These are phyloP conservation scores for Tricholoma hemisulphureum DNA, from an alignment of 768 basidiomycete species.

Conservation along the genomic window DNA sequence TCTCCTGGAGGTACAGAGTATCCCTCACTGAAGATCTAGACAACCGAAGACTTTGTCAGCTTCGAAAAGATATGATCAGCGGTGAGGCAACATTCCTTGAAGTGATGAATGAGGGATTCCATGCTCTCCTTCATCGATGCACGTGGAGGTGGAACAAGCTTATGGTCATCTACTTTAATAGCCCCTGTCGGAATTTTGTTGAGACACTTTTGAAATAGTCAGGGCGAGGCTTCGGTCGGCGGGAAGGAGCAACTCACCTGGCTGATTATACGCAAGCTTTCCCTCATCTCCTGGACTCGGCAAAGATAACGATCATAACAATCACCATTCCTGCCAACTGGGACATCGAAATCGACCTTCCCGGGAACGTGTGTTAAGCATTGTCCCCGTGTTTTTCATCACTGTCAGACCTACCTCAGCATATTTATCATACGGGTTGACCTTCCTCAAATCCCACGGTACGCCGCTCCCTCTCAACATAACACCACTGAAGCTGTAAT, in stretches of 20 bases:
- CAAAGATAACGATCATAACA: constrained; percentile 98
- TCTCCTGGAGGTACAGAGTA: constrained; percentile 95
- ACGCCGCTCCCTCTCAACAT: constrained; percentile 95
- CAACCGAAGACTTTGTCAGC: not conserved
- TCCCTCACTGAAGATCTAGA: constrained; percentile 90
- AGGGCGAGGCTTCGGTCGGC: not conserved
- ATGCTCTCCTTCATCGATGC: constrained; percentile 99
- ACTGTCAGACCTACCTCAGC: constrained; percentile 56
- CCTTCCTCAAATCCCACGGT: constrained; percentile 92
- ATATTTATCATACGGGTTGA: constrained; percentile 94
- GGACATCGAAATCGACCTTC: constrained; percentile 94
- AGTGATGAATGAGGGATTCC: constrained; percentile 97
- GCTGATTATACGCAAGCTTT: constrained; percentile 84
- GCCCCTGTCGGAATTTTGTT: constrained; percentile 96
- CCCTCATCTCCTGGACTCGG: constrained; percentile 97
- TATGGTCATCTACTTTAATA: constrained; percentile 95
- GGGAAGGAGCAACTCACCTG: constrained; percentile 44
- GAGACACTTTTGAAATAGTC: constrained; percentile 61
- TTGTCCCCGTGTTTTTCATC: not conserved
- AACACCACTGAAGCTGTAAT: constrained; percentile 93
- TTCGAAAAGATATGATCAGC: not conserved
- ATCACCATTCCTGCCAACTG: constrained; percentile 95
- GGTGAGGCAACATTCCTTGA: constrained; percentile 60
- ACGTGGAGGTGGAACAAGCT: constrained; percentile 92
- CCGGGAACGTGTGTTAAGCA: not conserved